Percentiles rank a stretch among this genome's conserved stretches.
Conservation (phyloP, 805 yeast genomes). For the Candida maesae region DNA sequence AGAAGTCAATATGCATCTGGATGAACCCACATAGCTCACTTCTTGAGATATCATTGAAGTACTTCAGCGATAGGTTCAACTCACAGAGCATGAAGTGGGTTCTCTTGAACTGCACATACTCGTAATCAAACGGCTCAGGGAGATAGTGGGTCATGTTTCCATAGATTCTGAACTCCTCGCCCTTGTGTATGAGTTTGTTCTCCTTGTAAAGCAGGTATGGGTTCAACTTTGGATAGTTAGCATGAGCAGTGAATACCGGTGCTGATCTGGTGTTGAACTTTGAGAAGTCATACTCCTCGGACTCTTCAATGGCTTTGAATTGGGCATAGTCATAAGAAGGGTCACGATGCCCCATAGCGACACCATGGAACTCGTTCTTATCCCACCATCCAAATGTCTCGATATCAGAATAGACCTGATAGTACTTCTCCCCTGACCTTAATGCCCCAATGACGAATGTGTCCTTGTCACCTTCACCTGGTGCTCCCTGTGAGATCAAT, state of each 20-base stretch:
- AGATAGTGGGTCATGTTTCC: slow-evolving; percentile 27
- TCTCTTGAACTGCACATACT: slow-evolving; percentile 49
- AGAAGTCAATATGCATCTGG: slow-evolving; percentile 38
- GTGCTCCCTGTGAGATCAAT: slow-evolving; percentile 63
- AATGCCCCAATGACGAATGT: slow-evolving; percentile 67
- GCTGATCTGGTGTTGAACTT: slow-evolving; percentile 13
- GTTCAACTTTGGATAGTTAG: slow-evolving; percentile 34
- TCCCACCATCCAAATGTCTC: slow-evolving; percentile 27
- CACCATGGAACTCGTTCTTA: slow-evolving; percentile 49
- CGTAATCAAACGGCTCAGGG: slow-evolving; percentile 44
- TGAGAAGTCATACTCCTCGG: slow-evolving; percentile 10
- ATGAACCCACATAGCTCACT: slow-evolving; percentile 47
- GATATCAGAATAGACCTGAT: slow-evolving; percentile 40
- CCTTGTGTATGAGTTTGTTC: slow-evolving; percentile 17
- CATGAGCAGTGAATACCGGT: slow-evolving; percentile 34
- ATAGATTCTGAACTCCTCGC: slow-evolving; percentile 25
- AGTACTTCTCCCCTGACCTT: slow-evolving; percentile 31
- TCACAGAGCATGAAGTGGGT: slow-evolving; percentile 56
- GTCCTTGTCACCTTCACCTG: slow-evolving; percentile 82
- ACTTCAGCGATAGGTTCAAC: slow-evolving; percentile 40
- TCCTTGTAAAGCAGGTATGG: slow-evolving; percentile 29
- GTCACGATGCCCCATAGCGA: slow-evolving; percentile 74
- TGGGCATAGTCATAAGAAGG: slow-evolving; percentile 54
- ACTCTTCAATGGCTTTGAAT: slow-evolving; percentile 1
- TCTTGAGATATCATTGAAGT: slow-evolving; percentile 40